Percentiles rank a stretch among this genome's conserved stretches.
Evolutionary conservation across 306 rosid genomes (phyloP).

Genomic region (Casuarina glauca): DNA sequence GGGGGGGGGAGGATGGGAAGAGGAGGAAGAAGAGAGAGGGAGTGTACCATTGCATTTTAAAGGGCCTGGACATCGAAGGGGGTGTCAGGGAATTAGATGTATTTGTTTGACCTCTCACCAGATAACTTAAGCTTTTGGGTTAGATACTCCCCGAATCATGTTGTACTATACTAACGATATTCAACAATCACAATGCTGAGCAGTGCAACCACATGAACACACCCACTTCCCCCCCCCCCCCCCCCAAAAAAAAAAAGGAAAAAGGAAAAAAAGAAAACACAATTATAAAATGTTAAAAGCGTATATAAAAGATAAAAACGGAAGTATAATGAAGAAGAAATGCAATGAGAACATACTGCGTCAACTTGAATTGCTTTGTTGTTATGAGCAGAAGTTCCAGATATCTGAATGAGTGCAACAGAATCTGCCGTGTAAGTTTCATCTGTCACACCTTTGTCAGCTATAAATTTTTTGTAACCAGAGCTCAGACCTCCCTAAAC

Average conservation of each 20-base stretch:
- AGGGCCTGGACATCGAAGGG: too few relatives aligned
- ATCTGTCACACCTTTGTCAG: conserved; percentile 72
- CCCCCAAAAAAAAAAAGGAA: too few relatives aligned
- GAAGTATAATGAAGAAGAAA: conserved; percentile 14
- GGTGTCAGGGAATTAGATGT: neutral
- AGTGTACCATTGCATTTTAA: too few relatives aligned
- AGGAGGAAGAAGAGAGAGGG: too few relatives aligned
- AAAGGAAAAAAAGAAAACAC: neutral
- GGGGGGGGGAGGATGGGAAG: too few relatives aligned
- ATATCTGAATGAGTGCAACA: conserved; percentile 75
- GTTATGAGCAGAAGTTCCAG: conserved; percentile 81
- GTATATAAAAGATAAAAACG: conserved; percentile 7
- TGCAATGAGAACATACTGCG: conserved; percentile 57
- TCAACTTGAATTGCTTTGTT: conserved; percentile 89
- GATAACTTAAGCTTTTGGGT: neutral
- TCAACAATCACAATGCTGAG: conserved; percentile 1
- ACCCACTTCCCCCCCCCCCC: too few relatives aligned
- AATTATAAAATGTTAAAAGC: neutral
- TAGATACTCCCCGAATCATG: neutral
- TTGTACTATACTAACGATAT: neutral
- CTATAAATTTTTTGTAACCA: conserved; percentile 69
- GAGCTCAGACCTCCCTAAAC: conserved; percentile 94
- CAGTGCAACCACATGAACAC: neutral
- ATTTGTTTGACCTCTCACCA: neutral
- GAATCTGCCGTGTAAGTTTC: conserved; percentile 74